These are phyloP conservation scores for Limnomonas spitsbergensis DNA, from an alignment of 139 green algal genomes.

Conservation along the genomic window DNA sequence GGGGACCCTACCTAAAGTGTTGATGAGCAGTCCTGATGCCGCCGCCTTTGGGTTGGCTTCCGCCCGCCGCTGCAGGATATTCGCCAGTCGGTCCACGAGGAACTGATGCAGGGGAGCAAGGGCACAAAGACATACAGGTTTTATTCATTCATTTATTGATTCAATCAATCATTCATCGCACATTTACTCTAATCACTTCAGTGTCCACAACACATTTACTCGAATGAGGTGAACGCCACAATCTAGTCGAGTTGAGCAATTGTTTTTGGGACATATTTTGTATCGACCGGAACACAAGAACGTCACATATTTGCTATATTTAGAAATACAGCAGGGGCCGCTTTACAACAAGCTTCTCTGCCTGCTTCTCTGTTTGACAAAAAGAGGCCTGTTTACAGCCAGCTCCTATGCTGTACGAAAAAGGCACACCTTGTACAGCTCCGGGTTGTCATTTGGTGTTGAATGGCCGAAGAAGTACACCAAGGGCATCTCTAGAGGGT, in stretches of 20 bases:
- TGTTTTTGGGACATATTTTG: no score
- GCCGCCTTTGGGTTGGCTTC: conserved; percentile 33
- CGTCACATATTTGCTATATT: not conserved
- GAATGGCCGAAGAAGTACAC: conserved; percentile 83
- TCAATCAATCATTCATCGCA: not conserved
- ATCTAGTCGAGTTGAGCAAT: no score
- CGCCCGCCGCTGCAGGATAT: conserved; percentile 60
- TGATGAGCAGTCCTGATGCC: conserved; percentile 80
- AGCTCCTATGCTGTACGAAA: conserved; percentile 8
- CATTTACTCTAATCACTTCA: no score
- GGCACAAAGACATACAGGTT: not conserved
- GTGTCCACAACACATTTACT: no score
- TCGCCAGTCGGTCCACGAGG: conserved; percentile 71
- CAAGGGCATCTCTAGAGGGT: conserved; percentile 66
- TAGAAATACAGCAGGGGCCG: no score
- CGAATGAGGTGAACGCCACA: no score
- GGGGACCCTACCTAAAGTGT: conserved; percentile 92
- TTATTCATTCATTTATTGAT: not conserved
- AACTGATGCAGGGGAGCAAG: conserved; percentile 20
- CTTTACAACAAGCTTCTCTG: no score
- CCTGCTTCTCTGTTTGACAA: no score
- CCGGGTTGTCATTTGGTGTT: conserved; percentile 66
- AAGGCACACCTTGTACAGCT: conserved; percentile 79
- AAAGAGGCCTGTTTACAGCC: no score
- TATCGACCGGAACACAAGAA: no score